phyloP scores from a whole-genome alignment of 441 rosid species.

The Arabidopsis hybrid region DNA sequence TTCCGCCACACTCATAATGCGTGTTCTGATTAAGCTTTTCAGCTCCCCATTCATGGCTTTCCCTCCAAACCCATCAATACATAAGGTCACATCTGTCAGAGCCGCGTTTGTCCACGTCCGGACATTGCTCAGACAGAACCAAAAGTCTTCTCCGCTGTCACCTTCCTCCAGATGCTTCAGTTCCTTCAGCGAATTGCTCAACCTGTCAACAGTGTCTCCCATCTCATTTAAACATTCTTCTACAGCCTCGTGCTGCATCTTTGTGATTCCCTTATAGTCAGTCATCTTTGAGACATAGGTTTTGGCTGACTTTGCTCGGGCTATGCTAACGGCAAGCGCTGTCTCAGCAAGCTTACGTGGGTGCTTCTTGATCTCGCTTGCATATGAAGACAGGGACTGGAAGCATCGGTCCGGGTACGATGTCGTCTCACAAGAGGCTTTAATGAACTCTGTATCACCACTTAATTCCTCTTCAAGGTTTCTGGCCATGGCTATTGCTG shows the following conservation, averaged over 20 bases:
- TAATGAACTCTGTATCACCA: conserved; percentile 55
- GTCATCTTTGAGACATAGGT: conserved; percentile 60
- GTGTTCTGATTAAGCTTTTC: conserved; percentile 60
- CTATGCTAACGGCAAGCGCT: conserved; percentile 71
- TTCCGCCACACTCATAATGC: conserved; percentile 63
- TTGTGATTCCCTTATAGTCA: conserved; percentile 62
- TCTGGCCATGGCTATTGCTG: conserved; percentile 36
- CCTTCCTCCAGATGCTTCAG: conserved; percentile 56
- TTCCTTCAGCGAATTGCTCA: conserved; percentile 67
- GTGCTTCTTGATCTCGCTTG: conserved; percentile 64
- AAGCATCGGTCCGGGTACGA: conserved; percentile 70
- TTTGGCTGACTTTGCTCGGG: conserved; percentile 61
- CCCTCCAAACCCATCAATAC: conserved; percentile 82
- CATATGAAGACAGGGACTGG: conserved; percentile 62
- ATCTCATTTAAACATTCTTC: conserved; percentile 74
- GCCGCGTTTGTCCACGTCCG: too few relatives aligned
- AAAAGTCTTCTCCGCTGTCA: conserved; percentile 58
- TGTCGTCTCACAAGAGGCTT: conserved; percentile 64
- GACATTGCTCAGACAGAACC: too few relatives aligned
- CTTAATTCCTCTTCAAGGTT: conserved; percentile 42
- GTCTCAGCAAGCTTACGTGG: conserved; percentile 65
- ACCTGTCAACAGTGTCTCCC: conserved; percentile 73
- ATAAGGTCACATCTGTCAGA: conserved; percentile 81
- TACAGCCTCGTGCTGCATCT: conserved; percentile 67
- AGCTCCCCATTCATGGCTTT: conserved; percentile 70